These are phyloP conservation scores for Fraxinus sp. DNA, from an alignment of 305 asterid genomes.

Conservation along the genomic window DNA sequence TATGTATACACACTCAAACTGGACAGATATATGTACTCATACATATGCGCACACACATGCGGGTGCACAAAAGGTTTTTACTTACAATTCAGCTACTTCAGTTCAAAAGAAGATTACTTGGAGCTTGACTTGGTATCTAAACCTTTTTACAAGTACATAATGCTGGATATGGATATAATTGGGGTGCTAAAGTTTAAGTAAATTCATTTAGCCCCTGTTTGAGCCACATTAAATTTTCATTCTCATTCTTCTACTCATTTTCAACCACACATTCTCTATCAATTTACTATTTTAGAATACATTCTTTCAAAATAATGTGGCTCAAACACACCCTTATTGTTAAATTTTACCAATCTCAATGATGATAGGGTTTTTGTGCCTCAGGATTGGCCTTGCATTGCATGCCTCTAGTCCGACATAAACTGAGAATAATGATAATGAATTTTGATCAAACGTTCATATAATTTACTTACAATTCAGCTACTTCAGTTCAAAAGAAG, in stretches of 20 bases:
- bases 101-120: not conserved
- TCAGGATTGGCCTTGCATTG: not conserved
- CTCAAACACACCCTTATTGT: not conserved
- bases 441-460: not conserved
- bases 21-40: not conserved
- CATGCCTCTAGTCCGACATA: not conserved
- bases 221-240: no score
- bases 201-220: not conserved
- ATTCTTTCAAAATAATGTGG: no score
- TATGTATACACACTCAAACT: not conserved
- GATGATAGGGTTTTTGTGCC: not conserved
- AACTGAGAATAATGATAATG: not conserved
- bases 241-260: no score
- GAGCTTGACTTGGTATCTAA: not conserved
- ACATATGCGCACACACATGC: not conserved
- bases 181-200: not conserved
- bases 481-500: not conserved
- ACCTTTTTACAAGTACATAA: not conserved
- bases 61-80: not conserved
- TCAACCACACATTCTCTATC: no score
- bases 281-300: no score
- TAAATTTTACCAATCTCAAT: not conserved
- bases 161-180: not conserved
- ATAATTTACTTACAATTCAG: not conserved
- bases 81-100: not conserved